These are phyloP conservation scores for Solanum arcanum DNA, from an alignment of 257 asterid species.

Conservation along the genomic window DNA sequence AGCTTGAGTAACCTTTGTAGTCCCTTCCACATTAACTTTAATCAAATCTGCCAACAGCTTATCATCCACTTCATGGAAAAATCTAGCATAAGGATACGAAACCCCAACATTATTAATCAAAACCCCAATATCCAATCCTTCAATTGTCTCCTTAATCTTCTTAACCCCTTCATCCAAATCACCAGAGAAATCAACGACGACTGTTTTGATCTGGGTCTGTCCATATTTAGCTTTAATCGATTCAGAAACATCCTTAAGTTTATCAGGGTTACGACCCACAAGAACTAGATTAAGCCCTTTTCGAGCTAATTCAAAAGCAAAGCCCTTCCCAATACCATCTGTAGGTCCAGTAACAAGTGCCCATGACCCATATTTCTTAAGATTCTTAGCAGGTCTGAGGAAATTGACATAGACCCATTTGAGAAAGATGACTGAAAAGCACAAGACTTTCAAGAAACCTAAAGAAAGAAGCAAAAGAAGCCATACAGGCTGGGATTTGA, in stretches of 20 bases:
- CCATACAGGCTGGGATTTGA: constrained; percentile 77
- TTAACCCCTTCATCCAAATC: constrained; percentile 65
- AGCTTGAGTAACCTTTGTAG: constrained; percentile 78
- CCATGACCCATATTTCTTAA: constrained; percentile 95
- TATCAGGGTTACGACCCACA: constrained; percentile 76
- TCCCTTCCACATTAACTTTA: constrained; percentile 80
- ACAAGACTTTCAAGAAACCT: constrained; percentile 37
- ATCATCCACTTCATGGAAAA: constrained; percentile 87
- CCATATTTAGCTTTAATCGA: constrained; percentile 47
- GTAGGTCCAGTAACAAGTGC: constrained; percentile 92
- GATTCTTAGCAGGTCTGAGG: constrained; percentile 74
- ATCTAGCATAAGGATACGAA: constrained; percentile 87
- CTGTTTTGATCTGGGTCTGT: constrained; percentile 56
- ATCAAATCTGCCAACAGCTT: constrained; percentile 64
- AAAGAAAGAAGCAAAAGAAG: constrained; percentile 42
- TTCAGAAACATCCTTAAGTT: constrained; percentile 53
- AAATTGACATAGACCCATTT: constrained; percentile 66
- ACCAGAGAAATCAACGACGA: constrained; percentile 83
- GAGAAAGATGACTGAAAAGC: constrained; percentile 24
- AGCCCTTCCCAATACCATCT: constrained; percentile 91
- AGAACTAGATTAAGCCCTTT: constrained; percentile 67
- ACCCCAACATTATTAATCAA: constrained; percentile 85
- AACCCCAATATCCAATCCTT: constrained; percentile 73
- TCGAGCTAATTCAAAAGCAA: constrained; percentile 73
- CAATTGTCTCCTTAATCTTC: constrained; percentile 54